phyloP scores from a whole-genome alignment of 495 filamentous ascomycete genomes.

The Rostrohypoxylon terebratum region DNA sequence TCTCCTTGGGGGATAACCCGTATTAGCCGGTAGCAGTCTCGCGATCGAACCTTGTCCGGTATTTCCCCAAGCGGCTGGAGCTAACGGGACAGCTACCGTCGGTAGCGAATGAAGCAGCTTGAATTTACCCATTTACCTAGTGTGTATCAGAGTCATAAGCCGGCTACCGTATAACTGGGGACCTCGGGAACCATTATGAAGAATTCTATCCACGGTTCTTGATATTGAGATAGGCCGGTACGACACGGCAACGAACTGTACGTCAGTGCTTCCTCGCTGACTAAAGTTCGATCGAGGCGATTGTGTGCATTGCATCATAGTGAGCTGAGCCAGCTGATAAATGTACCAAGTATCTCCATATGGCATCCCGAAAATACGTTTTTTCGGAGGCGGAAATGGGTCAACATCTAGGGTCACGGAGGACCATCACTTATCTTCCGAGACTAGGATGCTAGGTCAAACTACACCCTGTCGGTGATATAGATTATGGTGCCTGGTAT shows the following conservation, averaged over 20 bases:
- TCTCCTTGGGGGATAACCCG: conserved; percentile 31
- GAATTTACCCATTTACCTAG: conserved; percentile 34
- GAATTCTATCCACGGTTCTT: conserved; percentile 23
- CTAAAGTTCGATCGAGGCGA: background rate
- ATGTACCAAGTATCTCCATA: background rate
- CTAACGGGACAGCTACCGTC: conserved; percentile 41
- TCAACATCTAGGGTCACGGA: conserved; percentile 23
- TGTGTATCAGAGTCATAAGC: conserved; percentile 18
- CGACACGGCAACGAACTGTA: background rate
- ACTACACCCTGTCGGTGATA: conserved; percentile 29
- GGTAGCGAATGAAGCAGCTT: conserved; percentile 41
- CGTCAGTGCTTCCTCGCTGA: background rate
- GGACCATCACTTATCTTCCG: conserved; percentile 25
- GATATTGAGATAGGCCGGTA: conserved; percentile 13
- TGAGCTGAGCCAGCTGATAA: background rate
- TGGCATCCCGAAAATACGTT: background rate
- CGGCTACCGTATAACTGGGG: conserved; percentile 18
- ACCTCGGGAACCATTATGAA: conserved; percentile 17
- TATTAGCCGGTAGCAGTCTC: conserved; percentile 46
- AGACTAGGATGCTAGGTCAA: conserved; percentile 21
- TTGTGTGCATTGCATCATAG: conserved; percentile 3
- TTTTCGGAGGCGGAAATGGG: conserved; percentile 7
- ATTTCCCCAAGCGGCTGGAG: conserved; percentile 42
- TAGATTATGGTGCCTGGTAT: conserved; percentile 21
- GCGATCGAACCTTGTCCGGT: conserved; percentile 37